Conservation (phyloP, 495 filamentous ascomycete genomes). For the Usnea hakonensis region DNA sequence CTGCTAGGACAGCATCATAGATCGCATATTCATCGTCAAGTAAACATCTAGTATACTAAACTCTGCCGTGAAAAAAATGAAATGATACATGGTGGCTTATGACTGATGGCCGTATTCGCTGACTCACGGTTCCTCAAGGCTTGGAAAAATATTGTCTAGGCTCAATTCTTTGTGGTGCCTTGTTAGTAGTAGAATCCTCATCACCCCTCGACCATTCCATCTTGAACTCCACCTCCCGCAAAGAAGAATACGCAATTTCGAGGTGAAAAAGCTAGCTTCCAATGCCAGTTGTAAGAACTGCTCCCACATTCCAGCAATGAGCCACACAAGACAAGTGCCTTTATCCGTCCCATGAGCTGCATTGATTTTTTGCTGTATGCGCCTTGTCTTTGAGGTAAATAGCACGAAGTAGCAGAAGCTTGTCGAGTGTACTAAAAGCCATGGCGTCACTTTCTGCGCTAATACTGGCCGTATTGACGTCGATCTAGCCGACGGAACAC, state of each 20-base stretch:
- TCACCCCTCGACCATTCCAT: too few relatives aligned
- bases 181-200: too few relatives aligned
- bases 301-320: too few relatives aligned
- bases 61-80: neutral
- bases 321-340: too few relatives aligned
- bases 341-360: neutral
- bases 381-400: too few relatives aligned
- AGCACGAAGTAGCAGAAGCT: conserved; percentile 19
- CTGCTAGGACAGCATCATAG: neutral
- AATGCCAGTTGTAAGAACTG: too few relatives aligned
- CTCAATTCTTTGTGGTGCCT: neutral
- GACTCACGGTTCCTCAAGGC: too few relatives aligned
- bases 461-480: conserved; percentile 32
- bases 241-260: too few relatives aligned
- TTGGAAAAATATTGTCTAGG: too few relatives aligned
- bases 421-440: conserved; percentile 24
- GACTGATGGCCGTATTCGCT: too few relatives aligned
- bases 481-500: conserved; percentile 25
- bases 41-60: neutral
- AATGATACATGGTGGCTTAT: neutral
- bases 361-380: neutral
- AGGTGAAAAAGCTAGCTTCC: too few relatives aligned
- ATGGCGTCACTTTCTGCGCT: conserved; percentile 36
- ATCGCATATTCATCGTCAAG: neutral
- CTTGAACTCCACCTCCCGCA: too few relatives aligned